phyloP scores from a whole-genome alignment of 352 stramenopile genomes.

The Phytophthora ohioensis region DNA sequence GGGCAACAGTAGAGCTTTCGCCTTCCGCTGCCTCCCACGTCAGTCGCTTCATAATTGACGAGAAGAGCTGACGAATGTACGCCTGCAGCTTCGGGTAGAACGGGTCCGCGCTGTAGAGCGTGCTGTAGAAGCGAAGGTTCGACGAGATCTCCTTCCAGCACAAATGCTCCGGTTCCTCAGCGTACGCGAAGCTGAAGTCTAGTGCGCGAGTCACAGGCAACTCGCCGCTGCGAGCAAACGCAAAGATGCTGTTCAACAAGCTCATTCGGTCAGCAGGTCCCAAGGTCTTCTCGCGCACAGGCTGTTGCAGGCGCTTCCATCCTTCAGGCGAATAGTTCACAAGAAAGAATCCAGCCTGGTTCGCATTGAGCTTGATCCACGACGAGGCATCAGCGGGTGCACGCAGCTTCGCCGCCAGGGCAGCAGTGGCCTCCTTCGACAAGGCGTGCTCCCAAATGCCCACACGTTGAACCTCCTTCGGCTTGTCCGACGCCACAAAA shows the following conservation, averaged over 20 bases:
- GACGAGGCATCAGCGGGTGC: constrained; percentile 36
- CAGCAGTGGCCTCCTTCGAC: constrained; percentile 28
- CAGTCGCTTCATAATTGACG: constrained; percentile 59
- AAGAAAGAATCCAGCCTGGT: constrained; percentile 95
- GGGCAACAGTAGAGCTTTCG: constrained; percentile 58
- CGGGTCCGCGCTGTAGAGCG: constrained; percentile 64
- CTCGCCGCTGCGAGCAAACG: constrained; percentile 83
- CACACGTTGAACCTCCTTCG: constrained; percentile 56
- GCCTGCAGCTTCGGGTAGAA: constrained; percentile 70
- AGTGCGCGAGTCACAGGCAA: constrained; percentile 63
- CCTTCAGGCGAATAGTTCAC: constrained; percentile 93
- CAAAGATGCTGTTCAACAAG: constrained; percentile 94
- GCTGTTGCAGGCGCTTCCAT: constrained; percentile 82
- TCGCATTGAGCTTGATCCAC: constrained; percentile 97
- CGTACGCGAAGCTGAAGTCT: constrained; percentile 74
- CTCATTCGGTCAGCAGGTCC: constrained; percentile 92
- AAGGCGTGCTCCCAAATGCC: constrained; percentile 65
- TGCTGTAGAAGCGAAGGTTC: constrained; percentile 69
- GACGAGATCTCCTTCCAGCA: constrained; percentile 85
- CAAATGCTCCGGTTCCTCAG: constrained; percentile 66
- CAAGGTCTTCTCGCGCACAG: constrained; percentile 66
- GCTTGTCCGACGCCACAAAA: constrained; percentile 59
- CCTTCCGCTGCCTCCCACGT: constrained; percentile 51
- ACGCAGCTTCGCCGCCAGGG: constrained; percentile 67
- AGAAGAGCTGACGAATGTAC: constrained; percentile 74